A percentile compares a stretch with the other conserved stretches of the same genome.
These are phyloP conservation scores for Didymella segeticola DNA, from an alignment of 2,329 filamentous ascomycete genomes.

Conservation along the genomic window DNA sequence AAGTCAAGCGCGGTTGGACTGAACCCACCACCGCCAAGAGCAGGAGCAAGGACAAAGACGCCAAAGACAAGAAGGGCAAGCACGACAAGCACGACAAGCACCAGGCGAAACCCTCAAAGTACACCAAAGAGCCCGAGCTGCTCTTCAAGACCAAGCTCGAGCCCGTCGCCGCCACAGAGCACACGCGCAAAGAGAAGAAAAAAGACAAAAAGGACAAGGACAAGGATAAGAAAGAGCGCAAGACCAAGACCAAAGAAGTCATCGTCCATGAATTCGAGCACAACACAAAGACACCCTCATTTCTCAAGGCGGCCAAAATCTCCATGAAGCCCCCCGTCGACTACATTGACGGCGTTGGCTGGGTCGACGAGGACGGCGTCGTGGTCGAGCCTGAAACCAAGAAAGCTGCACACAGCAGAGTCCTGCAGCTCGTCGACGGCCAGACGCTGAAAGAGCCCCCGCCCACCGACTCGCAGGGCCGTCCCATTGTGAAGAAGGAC, in stretches of 20 bases:
- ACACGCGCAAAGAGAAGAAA: slow-evolving; percentile 51
- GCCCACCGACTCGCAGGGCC: slow-evolving; percentile 25
- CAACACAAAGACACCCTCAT: slow-evolving; percentile 80
- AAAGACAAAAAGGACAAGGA: slow-evolving; percentile 63
- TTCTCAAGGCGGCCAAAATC: slow-evolving; percentile 68
- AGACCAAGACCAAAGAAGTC: slow-evolving; percentile 59
- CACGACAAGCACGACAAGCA: slow-evolving; percentile 65
- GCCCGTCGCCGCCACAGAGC: slow-evolving; percentile 46
- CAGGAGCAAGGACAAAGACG: slow-evolving; percentile 54
- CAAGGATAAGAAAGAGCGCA: slow-evolving; percentile 66
- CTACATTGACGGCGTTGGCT: slow-evolving; percentile 85
- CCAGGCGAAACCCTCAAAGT: slow-evolving; percentile 72
- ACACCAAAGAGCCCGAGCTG: slow-evolving; percentile 80
- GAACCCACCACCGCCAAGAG: slow-evolving; percentile 61
- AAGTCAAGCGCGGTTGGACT: slow-evolving; percentile 90
- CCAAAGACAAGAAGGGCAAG: slow-evolving; percentile 59
- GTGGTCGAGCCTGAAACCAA: slow-evolving; percentile 68
- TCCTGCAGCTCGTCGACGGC: slow-evolving; percentile 41
- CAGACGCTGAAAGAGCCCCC: slow-evolving; percentile 14
- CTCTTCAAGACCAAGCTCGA: slow-evolving; percentile 82
- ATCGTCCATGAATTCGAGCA: slow-evolving; percentile 90
- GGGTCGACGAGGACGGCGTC: slow-evolving; percentile 81
- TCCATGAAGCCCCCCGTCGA: slow-evolving; percentile 61
- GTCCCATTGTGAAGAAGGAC: slow-evolving; percentile 27
- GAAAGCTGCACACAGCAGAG: slow-evolving; percentile 43